phyloP scores from a whole-genome alignment of 345 rosid genomes.

The Salix suchowensis region DNA sequence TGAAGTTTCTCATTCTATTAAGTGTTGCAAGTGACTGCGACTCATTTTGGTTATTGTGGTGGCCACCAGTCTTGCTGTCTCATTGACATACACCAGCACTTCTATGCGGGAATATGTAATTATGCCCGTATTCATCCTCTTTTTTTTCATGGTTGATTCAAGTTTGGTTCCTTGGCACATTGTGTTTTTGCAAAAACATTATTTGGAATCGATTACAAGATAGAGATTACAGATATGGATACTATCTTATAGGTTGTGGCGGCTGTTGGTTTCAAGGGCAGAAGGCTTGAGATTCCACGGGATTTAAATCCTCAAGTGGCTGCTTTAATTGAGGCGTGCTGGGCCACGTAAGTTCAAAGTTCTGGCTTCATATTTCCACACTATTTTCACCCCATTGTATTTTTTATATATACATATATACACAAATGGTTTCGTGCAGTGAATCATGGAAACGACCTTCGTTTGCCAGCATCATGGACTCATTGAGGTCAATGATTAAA shows the following conservation, averaged over 20 bases:
- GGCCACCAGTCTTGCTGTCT: background rate
- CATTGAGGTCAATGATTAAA: slow-evolving; percentile 68
- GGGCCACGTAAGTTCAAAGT: slow-evolving; percentile 62
- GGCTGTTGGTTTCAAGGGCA: slow-evolving; percentile 90
- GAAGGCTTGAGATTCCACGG: slow-evolving; percentile 87
- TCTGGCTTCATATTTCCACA: background rate
- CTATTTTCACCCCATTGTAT: background rate
- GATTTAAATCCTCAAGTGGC: slow-evolving; percentile 81
- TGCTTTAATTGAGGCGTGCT: slow-evolving; percentile 82
- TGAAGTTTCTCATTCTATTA: background rate
- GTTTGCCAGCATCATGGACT: slow-evolving; percentile 74
- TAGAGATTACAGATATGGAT: background rate
- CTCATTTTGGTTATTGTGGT: background rate
- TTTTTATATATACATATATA: background rate
- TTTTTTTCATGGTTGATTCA: background rate
- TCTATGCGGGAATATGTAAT: background rate
- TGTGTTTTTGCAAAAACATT: background rate
- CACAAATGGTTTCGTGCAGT: slow-evolving; percentile 36
- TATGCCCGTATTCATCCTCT: background rate
- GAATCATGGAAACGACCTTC: slow-evolving; percentile 99
- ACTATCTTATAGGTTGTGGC: slow-evolving; percentile 76
- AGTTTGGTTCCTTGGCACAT: background rate
- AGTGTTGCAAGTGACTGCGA: background rate
- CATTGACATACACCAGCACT: background rate
- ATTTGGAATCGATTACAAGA: background rate